Evolutionary conservation across 2,329 filamentous ascomycete genomes (phyloP).

Genomic region (Venturia nashicola): DNA sequence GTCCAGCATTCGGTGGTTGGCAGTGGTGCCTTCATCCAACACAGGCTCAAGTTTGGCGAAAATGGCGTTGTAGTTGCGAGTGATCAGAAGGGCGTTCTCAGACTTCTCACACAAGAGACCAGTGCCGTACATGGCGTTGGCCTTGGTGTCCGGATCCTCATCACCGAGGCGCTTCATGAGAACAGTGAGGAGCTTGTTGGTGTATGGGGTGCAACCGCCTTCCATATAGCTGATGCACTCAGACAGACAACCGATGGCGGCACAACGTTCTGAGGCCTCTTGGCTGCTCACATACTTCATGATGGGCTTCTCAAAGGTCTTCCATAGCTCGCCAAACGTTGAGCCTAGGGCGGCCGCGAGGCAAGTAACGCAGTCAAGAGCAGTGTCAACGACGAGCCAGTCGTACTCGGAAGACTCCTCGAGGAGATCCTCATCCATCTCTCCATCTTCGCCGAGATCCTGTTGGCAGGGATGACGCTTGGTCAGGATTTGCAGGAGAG

Average conservation of each 20-base stretch:
- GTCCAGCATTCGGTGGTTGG: slow-evolving; percentile 58
- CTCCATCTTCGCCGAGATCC: slow-evolving; percentile 70
- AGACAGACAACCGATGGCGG: slow-evolving; percentile 81
- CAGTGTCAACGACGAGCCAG: slow-evolving; percentile 93
- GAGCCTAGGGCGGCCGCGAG: slow-evolving; percentile 70
- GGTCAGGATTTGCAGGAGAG: slow-evolving; percentile 68
- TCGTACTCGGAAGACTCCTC: slow-evolving; percentile 87
- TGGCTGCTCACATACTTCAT: slow-evolving; percentile 78
- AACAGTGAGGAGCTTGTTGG: slow-evolving; percentile 61
- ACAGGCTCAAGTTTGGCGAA: slow-evolving; percentile 78
- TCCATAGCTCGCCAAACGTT: slow-evolving; percentile 80
- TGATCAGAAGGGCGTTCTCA: slow-evolving; percentile 57
- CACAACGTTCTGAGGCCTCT: slow-evolving; percentile 77
- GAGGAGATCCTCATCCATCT: slow-evolving; percentile 51
- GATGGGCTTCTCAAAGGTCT: slow-evolving; percentile 87
- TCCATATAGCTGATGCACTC: slow-evolving; percentile 84
- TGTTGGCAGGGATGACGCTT: slow-evolving; percentile 89
- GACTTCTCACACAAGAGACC: slow-evolving; percentile 79
- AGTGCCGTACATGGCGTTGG: slow-evolving; percentile 85
- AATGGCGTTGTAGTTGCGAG: slow-evolving; percentile 64
- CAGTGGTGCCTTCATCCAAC: slow-evolving; percentile 53
- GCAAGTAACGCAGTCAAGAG: slow-evolving; percentile 78
- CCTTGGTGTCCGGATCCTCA: slow-evolving; percentile 83
- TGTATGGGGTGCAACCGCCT: slow-evolving; percentile 68
- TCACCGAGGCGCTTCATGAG: slow-evolving; percentile 79